Conservation (phyloP, 495 filamentous ascomycete species). For the Penicillium macrosclerotiorum region DNA sequence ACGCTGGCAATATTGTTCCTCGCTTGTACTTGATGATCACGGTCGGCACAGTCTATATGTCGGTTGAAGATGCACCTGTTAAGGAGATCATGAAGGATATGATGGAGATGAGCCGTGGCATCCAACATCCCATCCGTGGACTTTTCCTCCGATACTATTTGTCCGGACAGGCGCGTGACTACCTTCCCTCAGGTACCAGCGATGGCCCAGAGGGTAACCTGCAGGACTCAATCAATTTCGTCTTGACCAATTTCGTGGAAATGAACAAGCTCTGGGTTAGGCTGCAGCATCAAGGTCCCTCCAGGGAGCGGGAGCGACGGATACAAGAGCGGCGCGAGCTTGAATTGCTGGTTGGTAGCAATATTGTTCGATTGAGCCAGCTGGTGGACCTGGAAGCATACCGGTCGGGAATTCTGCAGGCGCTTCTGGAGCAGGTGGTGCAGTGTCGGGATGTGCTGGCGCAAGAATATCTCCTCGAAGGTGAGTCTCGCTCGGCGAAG, state of each 20-base stretch:
- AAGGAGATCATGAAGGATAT: conserved; percentile 99
- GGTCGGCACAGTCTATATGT: conserved; percentile 98
- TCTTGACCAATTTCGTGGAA: conserved; percentile 97
- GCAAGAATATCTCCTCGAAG: conserved; percentile 95
- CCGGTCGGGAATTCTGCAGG: conserved; percentile 84
- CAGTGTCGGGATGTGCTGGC: conserved; percentile 96
- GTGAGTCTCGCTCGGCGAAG: conserved; percentile 31
- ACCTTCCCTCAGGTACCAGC: conserved; percentile 72
- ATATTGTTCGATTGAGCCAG: conserved; percentile 91
- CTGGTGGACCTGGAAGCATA: conserved; percentile 92
- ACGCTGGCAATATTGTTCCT: conserved; percentile 97
- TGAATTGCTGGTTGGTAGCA: conserved; percentile 92
- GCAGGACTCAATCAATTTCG: conserved; percentile 95
- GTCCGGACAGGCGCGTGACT: conserved; percentile 88
- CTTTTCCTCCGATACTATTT: conserved; percentile 95
- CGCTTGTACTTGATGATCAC: conserved; percentile 98
- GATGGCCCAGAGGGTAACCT: conserved; percentile 95
- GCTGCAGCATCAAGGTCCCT: conserved; percentile 95
- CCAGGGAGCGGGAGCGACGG: conserved; percentile 85
- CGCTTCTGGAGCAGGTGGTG: conserved; percentile 92
- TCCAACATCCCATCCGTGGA: conserved; percentile 93
- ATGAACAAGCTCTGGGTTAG: conserved; percentile 99
- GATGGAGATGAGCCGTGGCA: conserved; percentile 99
- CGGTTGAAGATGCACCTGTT: conserved; percentile 94
- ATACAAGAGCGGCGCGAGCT: conserved; percentile 94